phyloP scores from a whole-genome alignment of 2,329 filamentous ascomycete genomes.

The Botrytis paeoniae region DNA sequence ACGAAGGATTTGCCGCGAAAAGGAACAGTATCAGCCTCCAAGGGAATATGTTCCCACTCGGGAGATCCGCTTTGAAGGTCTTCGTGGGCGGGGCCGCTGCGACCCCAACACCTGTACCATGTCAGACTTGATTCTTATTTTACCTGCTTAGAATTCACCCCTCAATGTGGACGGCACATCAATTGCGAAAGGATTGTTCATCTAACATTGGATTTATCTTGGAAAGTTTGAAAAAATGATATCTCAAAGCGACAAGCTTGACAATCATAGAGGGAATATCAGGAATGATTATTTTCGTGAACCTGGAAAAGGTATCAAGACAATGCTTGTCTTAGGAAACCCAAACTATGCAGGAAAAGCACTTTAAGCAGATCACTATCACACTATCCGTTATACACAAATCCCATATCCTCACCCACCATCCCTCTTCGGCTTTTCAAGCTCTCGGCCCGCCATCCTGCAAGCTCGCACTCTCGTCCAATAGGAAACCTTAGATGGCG shows the following conservation, averaged over 20 bases:
- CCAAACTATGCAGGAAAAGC: no score
- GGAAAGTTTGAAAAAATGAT: not conserved
- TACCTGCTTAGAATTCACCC: not conserved
- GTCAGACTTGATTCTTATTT: not conserved
- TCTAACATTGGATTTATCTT: not conserved
- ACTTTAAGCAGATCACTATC: not conserved
- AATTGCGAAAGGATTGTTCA: not conserved
- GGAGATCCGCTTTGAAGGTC: not conserved
- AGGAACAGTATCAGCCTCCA: not conserved
- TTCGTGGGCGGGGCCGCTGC: not conserved
- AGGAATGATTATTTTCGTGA: not conserved
- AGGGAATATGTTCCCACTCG: not conserved
- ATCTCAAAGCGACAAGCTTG: not conserved
- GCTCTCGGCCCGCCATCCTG: not conserved
- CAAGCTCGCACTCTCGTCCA: constrained; percentile 4
- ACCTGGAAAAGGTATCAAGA: not conserved
- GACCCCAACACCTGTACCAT: not conserved
- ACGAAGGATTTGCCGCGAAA: not conserved
- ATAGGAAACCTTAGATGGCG: not conserved
- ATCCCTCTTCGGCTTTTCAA: not conserved
- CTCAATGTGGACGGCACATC: not conserved
- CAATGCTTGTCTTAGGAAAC: not conserved
- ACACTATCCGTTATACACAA: not conserved
- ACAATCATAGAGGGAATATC: not conserved
- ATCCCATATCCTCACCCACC: not conserved